Conservation (phyloP, 139 green algal species). For the Haematococcus lacustris region DNA sequence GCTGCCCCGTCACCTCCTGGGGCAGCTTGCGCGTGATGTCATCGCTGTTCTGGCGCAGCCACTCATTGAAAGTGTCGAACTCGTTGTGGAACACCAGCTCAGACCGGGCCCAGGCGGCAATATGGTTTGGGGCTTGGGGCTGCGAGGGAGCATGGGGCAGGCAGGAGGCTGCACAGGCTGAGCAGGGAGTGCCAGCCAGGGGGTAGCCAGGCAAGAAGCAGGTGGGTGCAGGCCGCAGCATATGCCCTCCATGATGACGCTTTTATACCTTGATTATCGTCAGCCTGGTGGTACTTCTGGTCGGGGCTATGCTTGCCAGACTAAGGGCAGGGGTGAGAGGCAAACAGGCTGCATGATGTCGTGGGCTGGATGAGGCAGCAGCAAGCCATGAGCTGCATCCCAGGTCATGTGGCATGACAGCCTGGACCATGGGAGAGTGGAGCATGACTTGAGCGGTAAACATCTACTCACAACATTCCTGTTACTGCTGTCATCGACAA, state of each 20-base stretch:
- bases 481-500: no score
- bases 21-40: constrained; percentile 8
- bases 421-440: no score
- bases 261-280: no score
- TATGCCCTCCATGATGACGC: neutral
- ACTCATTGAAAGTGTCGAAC: constrained; percentile 29
- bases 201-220: no score
- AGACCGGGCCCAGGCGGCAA: constrained; percentile 20
- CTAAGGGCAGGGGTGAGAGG: no score
- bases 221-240: neutral
- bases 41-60: constrained; percentile 18
- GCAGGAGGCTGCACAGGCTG: no score
- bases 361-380: no score
- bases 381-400: neutral
- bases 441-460: neutral
- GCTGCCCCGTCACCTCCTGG: constrained; percentile 19
- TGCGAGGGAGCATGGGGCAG: neutral
- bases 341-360: neutral
- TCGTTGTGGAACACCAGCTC: constrained; percentile 23
- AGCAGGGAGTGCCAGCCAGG: no score
- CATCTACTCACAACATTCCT: no score
- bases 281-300: no score
- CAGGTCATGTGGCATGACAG: no score
- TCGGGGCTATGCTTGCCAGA: no score
- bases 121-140: constrained; percentile 8